Evolutionary conservation across 495 filamentous ascomycete species (phyloP).

Genomic region (Filosporella fistucella): DNA sequence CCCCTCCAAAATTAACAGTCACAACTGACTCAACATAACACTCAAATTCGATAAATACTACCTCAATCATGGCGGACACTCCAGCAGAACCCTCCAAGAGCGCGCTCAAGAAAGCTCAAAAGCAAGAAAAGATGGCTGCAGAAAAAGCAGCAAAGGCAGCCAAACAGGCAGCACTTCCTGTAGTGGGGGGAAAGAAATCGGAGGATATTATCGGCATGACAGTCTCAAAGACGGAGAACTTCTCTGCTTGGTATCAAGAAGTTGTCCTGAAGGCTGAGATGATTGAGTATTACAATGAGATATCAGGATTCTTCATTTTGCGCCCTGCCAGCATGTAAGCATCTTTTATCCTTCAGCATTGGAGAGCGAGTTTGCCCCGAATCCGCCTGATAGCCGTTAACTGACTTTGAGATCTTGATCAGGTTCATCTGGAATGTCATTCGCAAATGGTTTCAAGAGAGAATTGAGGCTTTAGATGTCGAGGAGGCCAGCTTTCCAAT

Average conservation of each 20-base stretch:
- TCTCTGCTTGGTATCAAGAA: constrained; percentile 93
- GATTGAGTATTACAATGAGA: constrained; percentile 84
- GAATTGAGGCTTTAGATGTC: constrained; percentile 85
- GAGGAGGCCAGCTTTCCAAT: constrained; percentile 94
- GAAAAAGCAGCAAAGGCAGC: constrained; percentile 65
- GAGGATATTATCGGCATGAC: constrained; percentile 80
- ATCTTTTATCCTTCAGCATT: no score
- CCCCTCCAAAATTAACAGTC: constrained; percentile 11
- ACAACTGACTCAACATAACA: constrained; percentile 8
- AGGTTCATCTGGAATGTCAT: constrained; percentile 95
- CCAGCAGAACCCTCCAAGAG: constrained; percentile 22
- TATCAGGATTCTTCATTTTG: constrained; percentile 93
- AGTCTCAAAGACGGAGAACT: constrained; percentile 76
- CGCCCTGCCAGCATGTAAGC: constrained; percentile 80
- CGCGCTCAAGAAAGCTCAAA: constrained; percentile 67
- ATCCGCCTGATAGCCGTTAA: no score
- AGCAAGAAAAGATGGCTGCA: constrained; percentile 59
- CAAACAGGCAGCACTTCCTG: constrained; percentile 39
- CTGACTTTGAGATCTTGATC: no score
- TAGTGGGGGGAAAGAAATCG: constrained; percentile 46
- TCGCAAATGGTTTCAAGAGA: constrained; percentile 79
- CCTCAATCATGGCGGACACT: constrained; percentile 23
- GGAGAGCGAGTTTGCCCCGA: no score
- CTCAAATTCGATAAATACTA: constrained; percentile 3
- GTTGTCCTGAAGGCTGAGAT: constrained; percentile 92